Conservation (phyloP, 305 asterid species). For the Coffea humblotiana region DNA sequence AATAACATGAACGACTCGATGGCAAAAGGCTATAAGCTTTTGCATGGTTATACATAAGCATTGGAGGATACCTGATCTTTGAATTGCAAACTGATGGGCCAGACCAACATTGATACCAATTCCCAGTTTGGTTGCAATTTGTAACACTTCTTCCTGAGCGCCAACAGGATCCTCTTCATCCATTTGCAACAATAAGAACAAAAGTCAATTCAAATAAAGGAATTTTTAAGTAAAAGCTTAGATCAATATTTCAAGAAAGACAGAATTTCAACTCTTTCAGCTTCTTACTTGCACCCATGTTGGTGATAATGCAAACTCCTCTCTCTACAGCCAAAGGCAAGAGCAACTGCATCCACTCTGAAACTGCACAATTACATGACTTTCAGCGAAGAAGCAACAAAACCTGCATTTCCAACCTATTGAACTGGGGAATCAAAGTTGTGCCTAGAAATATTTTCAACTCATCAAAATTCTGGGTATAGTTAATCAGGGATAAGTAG, state of each 20-base stretch:
- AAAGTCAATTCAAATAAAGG: constrained; percentile 19
- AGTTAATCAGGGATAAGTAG: background rate
- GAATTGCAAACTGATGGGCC: constrained; percentile 69
- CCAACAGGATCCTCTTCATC: constrained; percentile 65
- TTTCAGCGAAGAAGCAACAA: background rate
- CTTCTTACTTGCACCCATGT: constrained; percentile 93
- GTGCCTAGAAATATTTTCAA: background rate
- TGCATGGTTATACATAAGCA: constrained; percentile 6
- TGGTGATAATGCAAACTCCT: constrained; percentile 84
- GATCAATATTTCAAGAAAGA: background rate
- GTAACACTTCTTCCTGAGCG: constrained; percentile 79
- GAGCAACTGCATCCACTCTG: constrained; percentile 92
- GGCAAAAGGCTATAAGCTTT: background rate
- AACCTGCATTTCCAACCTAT: background rate
- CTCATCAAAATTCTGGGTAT: too few relatives aligned
- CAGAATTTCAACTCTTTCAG: constrained; percentile 4
- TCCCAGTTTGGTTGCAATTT: constrained; percentile 62
- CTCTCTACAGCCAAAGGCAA: constrained; percentile 81
- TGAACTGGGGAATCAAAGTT: background rate
- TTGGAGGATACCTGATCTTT: constrained; percentile 52
- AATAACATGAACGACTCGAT: background rate
- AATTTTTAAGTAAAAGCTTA: constrained; percentile 6
- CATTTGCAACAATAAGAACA: constrained; percentile 26
- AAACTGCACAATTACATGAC: constrained; percentile 46
- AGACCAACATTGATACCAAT: constrained; percentile 61